Conservation (phyloP, 495 filamentous ascomycete species). For the Podospora didyma region DNA sequence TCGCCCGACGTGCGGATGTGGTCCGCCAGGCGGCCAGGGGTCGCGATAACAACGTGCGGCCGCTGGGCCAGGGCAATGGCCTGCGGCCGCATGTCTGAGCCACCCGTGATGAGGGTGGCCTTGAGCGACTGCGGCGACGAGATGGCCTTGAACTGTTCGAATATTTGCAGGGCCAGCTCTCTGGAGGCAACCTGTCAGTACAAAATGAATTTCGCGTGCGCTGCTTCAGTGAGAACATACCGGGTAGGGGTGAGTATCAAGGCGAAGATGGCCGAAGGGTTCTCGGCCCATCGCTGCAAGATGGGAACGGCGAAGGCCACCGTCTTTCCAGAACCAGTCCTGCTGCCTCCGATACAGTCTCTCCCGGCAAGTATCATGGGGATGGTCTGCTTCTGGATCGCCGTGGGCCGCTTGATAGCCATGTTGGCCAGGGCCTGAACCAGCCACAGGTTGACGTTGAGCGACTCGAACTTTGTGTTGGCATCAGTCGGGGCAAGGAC, state of each 20-base stretch:
- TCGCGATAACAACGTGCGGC: slow-evolving; percentile 92
- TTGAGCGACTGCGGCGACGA: slow-evolving; percentile 81
- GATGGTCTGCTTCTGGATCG: slow-evolving; percentile 89
- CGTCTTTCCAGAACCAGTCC: slow-evolving; percentile 99
- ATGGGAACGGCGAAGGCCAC: slow-evolving; percentile 93
- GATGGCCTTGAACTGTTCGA: slow-evolving; percentile 91
- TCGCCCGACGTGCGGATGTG: slow-evolving; percentile 86
- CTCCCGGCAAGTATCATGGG: slow-evolving; percentile 83
- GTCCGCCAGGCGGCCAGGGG: slow-evolving; percentile 88
- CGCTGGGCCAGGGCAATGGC: slow-evolving; percentile 74
- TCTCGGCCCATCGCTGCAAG: slow-evolving; percentile 85
- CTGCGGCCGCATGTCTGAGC: slow-evolving; percentile 87
- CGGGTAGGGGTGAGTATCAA: slow-evolving; percentile 86
- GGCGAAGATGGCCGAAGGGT: slow-evolving; percentile 88
- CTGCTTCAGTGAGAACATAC: slow-evolving; percentile 33
- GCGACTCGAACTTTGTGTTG: slow-evolving; percentile 64
- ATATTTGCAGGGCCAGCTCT: slow-evolving; percentile 93
- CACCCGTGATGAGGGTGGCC: slow-evolving; percentile 80
- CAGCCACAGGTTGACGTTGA: slow-evolving; percentile 84
- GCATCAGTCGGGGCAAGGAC: slow-evolving; percentile 41
- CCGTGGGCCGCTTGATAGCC: slow-evolving; percentile 84
- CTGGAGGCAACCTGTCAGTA: slow-evolving; percentile 30
- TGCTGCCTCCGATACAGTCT: slow-evolving; percentile 90
- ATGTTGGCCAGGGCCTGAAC: slow-evolving; percentile 77
- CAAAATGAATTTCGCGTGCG: neutral